Evolutionary conservation across 352 stramenopile species (phyloP).

Genomic region (Globisporangium camurandrum): DNA sequence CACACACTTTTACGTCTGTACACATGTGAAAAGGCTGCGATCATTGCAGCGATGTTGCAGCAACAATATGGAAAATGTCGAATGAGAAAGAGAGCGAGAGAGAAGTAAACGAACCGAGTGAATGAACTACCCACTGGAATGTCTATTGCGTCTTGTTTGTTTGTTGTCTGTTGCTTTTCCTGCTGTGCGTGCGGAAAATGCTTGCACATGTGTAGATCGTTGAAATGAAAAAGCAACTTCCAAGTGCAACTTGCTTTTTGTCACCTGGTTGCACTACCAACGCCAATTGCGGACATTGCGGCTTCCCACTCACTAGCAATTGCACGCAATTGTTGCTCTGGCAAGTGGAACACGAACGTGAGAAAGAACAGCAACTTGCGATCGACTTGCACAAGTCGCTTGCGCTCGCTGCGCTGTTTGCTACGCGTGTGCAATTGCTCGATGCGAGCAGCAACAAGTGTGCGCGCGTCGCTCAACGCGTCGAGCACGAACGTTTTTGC

Average conservation of each 20-base stretch:
- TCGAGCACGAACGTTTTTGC: slow-evolving; percentile 54
- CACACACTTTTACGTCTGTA: no score
- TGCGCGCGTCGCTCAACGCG: slow-evolving; percentile 40
- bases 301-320: slow-evolving; percentile 8
- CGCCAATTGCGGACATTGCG: no score
- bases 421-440: slow-evolving; percentile 18
- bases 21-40: no score
- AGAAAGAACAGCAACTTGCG: slow-evolving; percentile 62
- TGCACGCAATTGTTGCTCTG: slow-evolving; percentile 5
- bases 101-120: background rate
- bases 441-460: slow-evolving; percentile 29
- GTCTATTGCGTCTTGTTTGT: no score
- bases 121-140: no score
- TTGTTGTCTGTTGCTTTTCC: no score
- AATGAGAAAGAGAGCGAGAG: background rate
- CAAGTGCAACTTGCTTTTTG: no score
- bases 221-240: no score
- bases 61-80: background rate
- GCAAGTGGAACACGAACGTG: slow-evolving; percentile 30
- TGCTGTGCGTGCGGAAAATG: no score
- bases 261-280: no score
- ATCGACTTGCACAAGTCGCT: slow-evolving; percentile 22
- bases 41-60: no score
- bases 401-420: slow-evolving; percentile 16
- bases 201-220: no score